Evolutionary conservation across 306 rosid species (phyloP).

Genomic region (Macrotyloma uniflorum): DNA sequence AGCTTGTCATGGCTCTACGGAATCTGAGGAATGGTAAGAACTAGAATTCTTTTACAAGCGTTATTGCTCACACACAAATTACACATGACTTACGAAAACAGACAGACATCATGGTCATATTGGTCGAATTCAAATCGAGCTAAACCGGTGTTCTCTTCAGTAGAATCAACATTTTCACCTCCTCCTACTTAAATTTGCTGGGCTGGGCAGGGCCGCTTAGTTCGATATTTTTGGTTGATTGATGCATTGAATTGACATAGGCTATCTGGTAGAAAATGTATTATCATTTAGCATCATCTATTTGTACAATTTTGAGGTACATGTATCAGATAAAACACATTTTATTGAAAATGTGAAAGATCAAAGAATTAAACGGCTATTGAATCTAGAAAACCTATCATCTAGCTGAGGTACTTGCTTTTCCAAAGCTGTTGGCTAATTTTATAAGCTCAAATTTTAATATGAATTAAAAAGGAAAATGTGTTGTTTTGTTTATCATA

Average conservation of each 20-base stretch:
- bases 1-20: slow-evolving; percentile 93
- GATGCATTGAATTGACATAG: neutral
- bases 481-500: neutral
- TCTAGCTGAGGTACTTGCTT: neutral
- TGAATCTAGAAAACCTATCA: neutral
- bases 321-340: neutral
- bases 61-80: slow-evolving; percentile 31
- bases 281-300: neutral
- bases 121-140: slow-evolving; percentile 36
- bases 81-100: slow-evolving; percentile 41
- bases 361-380: slow-evolving; percentile 3
- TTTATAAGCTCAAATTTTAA: neutral
- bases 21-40: slow-evolving; percentile 78
- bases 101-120: slow-evolving; percentile 31
- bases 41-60: slow-evolving; percentile 47
- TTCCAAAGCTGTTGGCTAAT: neutral
- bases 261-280: slow-evolving; percentile 19
- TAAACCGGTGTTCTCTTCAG: slow-evolving; percentile 33
- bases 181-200: slow-evolving; percentile 17
- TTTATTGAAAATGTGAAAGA: slow-evolving; percentile 25
- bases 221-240: neutral
- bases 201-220: slow-evolving; percentile 9
- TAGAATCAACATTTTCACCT: slow-evolving; percentile 8
- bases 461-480: neutral
- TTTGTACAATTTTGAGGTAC: slow-evolving; percentile 20